Evolutionary conservation across 2,329 filamentous ascomycete genomes (phyloP).

Genomic region (Setomelanomma holmii): DNA sequence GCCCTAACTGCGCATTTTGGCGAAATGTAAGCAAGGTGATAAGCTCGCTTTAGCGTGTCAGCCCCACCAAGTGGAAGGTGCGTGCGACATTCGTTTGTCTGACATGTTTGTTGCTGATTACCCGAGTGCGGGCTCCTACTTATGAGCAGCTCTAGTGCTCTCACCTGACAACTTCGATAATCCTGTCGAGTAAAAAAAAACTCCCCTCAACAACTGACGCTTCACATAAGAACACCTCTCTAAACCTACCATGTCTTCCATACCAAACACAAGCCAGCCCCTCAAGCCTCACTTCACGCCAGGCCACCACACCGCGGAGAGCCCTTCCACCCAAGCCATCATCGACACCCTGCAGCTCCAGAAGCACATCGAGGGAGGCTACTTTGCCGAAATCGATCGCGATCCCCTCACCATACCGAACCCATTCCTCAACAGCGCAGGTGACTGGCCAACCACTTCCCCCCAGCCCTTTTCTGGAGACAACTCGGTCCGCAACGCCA

Average conservation of each 20-base stretch:
- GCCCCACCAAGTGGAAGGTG: too few relatives aligned
- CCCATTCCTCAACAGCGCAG: slow-evolving; percentile 51
- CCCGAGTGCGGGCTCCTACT: too few relatives aligned
- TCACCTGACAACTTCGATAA: too few relatives aligned
- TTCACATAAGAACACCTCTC: too few relatives aligned
- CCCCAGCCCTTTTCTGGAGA: slow-evolving; percentile 48
- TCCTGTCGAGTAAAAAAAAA: too few relatives aligned
- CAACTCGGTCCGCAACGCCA: slow-evolving; percentile 58
- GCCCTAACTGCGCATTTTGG: too few relatives aligned
- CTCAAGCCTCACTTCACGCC: background rate
- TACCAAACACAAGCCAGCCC: background rate
- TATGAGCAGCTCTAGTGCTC: too few relatives aligned
- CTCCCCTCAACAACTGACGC: too few relatives aligned
- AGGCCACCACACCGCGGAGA: slow-evolving; percentile 12
- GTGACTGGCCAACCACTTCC: slow-evolving; percentile 25
- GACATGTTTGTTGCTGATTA: too few relatives aligned
- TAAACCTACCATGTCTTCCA: background rate
- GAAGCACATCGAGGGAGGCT: slow-evolving; percentile 60
- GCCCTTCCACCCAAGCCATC: slow-evolving; percentile 15
- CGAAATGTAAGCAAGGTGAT: too few relatives aligned
- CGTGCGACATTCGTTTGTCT: too few relatives aligned
- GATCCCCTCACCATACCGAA: slow-evolving; percentile 59
- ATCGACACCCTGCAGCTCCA: slow-evolving; percentile 48
- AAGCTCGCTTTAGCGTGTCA: too few relatives aligned
- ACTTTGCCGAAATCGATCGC: slow-evolving; percentile 57